A percentile compares a stretch with the other conserved stretches of the same genome.
Evolutionary conservation across 352 stramenopile genomes (phyloP).

Genomic region (Pythium monospermum): DNA sequence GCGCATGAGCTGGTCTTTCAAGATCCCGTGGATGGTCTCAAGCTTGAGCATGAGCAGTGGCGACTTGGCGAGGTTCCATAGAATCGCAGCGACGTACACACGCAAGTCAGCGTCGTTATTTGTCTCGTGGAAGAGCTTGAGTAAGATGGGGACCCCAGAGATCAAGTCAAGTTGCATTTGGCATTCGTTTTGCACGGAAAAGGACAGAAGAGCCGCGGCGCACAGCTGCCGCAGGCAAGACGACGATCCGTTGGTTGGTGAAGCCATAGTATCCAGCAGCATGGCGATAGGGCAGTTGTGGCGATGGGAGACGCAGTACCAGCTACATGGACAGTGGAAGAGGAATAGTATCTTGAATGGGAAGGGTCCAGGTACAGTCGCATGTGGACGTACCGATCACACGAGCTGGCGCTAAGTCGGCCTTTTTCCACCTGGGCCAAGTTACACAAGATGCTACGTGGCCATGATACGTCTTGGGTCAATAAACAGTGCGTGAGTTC

Average conservation of each 20-base stretch:
- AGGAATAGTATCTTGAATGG: no score
- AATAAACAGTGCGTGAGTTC: slow-evolving; percentile 2
- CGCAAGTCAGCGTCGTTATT: slow-evolving; percentile 33
- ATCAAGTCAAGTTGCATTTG: slow-evolving; percentile 62
- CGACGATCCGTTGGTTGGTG: neutral
- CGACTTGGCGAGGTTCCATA: slow-evolving; percentile 74
- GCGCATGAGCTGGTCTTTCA: slow-evolving; percentile 48
- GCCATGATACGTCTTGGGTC: neutral
- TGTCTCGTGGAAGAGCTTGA: slow-evolving; percentile 37
- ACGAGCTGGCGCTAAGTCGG: slow-evolving; percentile 55
- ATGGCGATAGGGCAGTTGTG: slow-evolving; percentile 62
- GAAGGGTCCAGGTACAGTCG: no score
- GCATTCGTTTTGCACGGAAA: slow-evolving; percentile 66
- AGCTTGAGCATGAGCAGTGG: slow-evolving; percentile 57
- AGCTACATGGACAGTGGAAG: no score
- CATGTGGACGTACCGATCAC: slow-evolving; percentile 44
- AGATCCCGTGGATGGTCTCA: slow-evolving; percentile 68
- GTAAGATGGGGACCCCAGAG: slow-evolving; percentile 33
- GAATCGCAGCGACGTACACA: slow-evolving; percentile 39
- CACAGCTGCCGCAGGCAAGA: slow-evolving; percentile 39
- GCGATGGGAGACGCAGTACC: slow-evolving; percentile 62
- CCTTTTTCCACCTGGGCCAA: slow-evolving; percentile 47
- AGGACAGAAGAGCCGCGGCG: slow-evolving; percentile 50
- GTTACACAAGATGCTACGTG: slow-evolving; percentile 54
- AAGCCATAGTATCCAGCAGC: slow-evolving; percentile 34